Evolutionary conservation across 441 rosid species (phyloP), one percentile per base, ranked within the genome.

Genomic region (Adansonia rubrostipa): DNA sequence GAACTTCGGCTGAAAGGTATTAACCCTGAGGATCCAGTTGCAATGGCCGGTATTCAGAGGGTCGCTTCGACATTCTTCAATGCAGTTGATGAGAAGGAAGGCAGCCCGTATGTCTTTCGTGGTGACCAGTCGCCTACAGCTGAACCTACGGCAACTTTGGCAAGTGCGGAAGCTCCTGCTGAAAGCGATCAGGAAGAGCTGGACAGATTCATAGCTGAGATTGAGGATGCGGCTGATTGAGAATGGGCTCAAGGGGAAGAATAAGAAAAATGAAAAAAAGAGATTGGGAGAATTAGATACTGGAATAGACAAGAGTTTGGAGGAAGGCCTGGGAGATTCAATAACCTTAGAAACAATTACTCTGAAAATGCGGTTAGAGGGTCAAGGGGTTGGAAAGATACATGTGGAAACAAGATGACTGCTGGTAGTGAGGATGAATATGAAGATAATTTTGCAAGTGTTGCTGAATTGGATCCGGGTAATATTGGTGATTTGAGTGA

Each of bases 1-100:
- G 91, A 92, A 85, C 94, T 96, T 58, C 85, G 98, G 15, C 82
- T 93, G 74, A 89, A 85, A 92, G 98, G 97, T 76, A 86, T 92
- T 68, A 96, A 96, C 83, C 99, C 99, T 5, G 99, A 96, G 90
- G 99, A 96, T 88, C 99, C 99, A 17, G 93, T 89, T 80, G 98
- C 99, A 78, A 93, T 96, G 98, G 99, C 99, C 69, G 93, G 98
- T 74, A 93, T 96, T 80, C 99, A 90, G 82, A 92, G 98, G 87
- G 99, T 96, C 10, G 99, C 99, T 76, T 90, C 99, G 63, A 93
- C 99, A 22, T 96, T 96, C 84, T 96, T 94, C 80, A 92, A 93
- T 81, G 99, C 99, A 72, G 94, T 96, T 50, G 98, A 96, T 84
- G 88, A 90, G 81, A 96, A 91, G 79, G 93, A 92, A 87, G 99